Conservation (phyloP, 805 yeast genomes). For the Tetrapisispora arboricola region DNA sequence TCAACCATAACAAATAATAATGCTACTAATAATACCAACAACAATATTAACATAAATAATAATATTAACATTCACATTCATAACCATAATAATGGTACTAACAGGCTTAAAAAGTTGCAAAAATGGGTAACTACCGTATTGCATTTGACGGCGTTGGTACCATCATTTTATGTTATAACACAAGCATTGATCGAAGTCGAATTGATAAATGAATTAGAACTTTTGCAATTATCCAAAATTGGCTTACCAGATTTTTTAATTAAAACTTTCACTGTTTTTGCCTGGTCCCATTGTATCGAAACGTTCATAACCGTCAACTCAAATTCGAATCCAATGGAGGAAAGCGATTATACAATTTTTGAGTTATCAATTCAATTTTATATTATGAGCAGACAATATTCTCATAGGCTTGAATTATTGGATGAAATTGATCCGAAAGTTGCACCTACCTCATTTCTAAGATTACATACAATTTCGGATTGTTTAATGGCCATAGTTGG, state of each 20-base stretch:
- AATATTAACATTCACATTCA: no score
- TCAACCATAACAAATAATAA: slow-evolving; percentile 37
- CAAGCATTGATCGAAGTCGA: slow-evolving; percentile 30
- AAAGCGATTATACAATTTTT: slow-evolving; percentile 22
- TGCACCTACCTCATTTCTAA: no score
- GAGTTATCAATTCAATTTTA: slow-evolving; percentile 23
- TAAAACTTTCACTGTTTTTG: slow-evolving; percentile 8
- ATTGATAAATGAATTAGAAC: neutral
- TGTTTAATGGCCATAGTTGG: slow-evolving; percentile 48
- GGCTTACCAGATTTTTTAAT: neutral
- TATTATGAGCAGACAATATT: slow-evolving; percentile 6
- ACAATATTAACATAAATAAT: neutral
- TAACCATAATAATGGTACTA: neutral
- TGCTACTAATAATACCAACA: neutral
- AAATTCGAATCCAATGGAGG: slow-evolving; percentile 26
- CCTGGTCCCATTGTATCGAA: slow-evolving; percentile 37
- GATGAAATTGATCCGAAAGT: no score
- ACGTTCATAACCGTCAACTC: slow-evolving; percentile 45
- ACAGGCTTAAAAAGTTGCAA: slow-evolving; percentile 6
- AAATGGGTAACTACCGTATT: slow-evolving; percentile 28
- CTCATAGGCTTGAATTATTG: neutral
- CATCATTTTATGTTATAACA: slow-evolving; percentile 35
- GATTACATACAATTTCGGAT: slow-evolving; percentile 6
- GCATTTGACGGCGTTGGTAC: slow-evolving; percentile 16
- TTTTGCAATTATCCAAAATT: neutral